Percentiles rank a stretch among this genome's conserved stretches.
Conservation (phyloP, 2,329 filamentous ascomycete genomes). For the Colletotrichum sp. region DNA sequence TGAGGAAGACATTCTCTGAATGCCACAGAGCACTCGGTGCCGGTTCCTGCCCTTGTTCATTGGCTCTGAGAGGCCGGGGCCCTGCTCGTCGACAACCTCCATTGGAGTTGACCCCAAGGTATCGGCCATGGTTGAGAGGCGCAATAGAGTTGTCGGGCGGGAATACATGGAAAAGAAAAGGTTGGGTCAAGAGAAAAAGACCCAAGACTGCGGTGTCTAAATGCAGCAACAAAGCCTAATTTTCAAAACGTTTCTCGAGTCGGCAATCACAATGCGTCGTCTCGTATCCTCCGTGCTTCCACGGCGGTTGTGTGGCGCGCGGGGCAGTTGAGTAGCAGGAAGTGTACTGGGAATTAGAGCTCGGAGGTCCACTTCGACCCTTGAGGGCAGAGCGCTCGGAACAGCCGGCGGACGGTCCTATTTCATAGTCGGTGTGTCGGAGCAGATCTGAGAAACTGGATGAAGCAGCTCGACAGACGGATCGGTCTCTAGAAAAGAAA, state of each 20-base stretch:
- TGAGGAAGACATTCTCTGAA: slow-evolving; percentile 84
- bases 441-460: not conserved
- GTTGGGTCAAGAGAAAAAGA: too few species aligned
- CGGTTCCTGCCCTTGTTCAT: slow-evolving; percentile 69
- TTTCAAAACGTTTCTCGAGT: not conserved
- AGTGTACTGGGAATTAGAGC: not conserved
- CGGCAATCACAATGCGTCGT: not conserved
- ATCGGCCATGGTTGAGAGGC: slow-evolving; percentile 10
- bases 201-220: not conserved
- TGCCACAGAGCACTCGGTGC: slow-evolving; percentile 71
- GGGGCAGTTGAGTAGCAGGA: not conserved
- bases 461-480: not conserved
- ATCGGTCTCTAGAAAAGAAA: not conserved
- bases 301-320: not conserved
- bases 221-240: not conserved
- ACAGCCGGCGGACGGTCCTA: not conserved
- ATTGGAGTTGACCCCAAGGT: slow-evolving; percentile 5
- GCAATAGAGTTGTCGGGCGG: not conserved
- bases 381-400: slow-evolving; percentile 5
- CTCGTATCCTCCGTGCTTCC: not conserved
- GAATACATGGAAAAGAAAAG: not conserved
- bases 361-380: slow-evolving; percentile 3
- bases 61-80: slow-evolving; percentile 27
- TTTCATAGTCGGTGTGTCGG: slow-evolving; percentile 11
- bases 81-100: slow-evolving; percentile 28